Evolutionary conservation across 345 rosid species (phyloP).

Genomic region (Salix koriyanagi): DNA sequence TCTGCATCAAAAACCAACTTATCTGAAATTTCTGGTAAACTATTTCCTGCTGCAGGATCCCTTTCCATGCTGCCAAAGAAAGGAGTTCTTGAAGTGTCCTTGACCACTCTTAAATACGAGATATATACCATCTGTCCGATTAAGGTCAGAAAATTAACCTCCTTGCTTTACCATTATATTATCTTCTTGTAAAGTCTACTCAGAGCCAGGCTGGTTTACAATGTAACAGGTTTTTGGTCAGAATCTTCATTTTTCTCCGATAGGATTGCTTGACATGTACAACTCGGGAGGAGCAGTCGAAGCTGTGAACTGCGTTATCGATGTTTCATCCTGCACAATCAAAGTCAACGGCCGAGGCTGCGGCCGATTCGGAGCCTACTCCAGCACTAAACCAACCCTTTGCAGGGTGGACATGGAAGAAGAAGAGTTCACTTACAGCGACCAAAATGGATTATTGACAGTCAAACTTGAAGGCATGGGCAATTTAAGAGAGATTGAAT

Average conservation of each 20-base stretch:
- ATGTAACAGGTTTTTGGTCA: slow-evolving; percentile 32
- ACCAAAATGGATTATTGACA: slow-evolving; percentile 42
- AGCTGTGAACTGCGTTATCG: slow-evolving; percentile 25
- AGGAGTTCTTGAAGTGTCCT: slow-evolving; percentile 35
- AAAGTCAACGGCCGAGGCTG: slow-evolving; percentile 37
- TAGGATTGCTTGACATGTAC: slow-evolving; percentile 53
- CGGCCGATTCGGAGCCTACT: slow-evolving; percentile 55
- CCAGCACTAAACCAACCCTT: slow-evolving; percentile 38
- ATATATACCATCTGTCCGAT: slow-evolving; percentile 49
- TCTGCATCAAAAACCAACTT: slow-evolving; percentile 2
- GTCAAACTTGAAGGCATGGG: slow-evolving; percentile 35
- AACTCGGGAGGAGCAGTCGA: slow-evolving; percentile 65
- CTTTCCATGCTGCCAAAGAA: slow-evolving; percentile 33
- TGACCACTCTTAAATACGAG: slow-evolving; percentile 42
- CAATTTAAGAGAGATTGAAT: slow-evolving; percentile 31
- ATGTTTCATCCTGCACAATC: slow-evolving; percentile 19
- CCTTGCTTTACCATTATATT: neutral
- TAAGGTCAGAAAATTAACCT: slow-evolving; percentile 27
- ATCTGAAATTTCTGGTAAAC: neutral
- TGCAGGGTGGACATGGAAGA: slow-evolving; percentile 49
- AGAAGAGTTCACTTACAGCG: slow-evolving; percentile 38
- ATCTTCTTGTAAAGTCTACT: neutral
- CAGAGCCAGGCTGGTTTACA: neutral
- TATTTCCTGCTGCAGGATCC: slow-evolving; percentile 27
- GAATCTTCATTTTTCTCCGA: slow-evolving; percentile 36